Evolutionary conservation across 495 filamentous ascomycete genomes (phyloP), one percentile per base, ranked within the genome.

Genomic region (Clavariopsis aquatica): DNA sequence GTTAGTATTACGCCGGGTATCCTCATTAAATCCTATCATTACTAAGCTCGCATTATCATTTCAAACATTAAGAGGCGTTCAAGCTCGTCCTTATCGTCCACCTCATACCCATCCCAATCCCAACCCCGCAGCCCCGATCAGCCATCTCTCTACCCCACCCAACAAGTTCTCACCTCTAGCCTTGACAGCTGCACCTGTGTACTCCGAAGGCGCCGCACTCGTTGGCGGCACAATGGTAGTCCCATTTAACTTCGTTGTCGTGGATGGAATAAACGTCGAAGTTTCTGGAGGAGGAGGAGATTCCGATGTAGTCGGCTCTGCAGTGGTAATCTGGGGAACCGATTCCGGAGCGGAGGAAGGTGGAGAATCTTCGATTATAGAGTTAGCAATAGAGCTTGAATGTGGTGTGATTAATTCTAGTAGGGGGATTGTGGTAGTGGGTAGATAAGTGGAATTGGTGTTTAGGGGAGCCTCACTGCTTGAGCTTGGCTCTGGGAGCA

Each of bases 41-140:
- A 34, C 31, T 34, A 6, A 5, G 31, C 31, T 12, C 12, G 12
- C 31, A 34, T 34, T 34, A 34, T 34, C 31, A 34, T 34, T 34
- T 34, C 31, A 34, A 34, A 34, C 31, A 34, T 34, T 34, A 34
- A 34, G 31, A 12, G 12, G 31, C 5, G 31, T 34, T 12, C 31
- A 34, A 6, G 12, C 6, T 34, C 31, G 6, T 34, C 31, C 5
- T 34, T 12, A 12, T 34, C 31, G 12, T 34, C 12, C 31, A 34
- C 19, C 15, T 66, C 51, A 70, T 57, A 70, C 45, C 68, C 68
- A 70, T 24, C 68, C 68, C 9, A 70, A 34, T 1, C 68, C 68
- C n/a, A 70, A 2, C 27, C 68, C 68, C 5, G 59, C 68, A 1
- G 63, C 68, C 1, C 68, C 68, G 19, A 70, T 41, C n/a, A 70